Evolutionary conservation across 139 green algal genomes (phyloP).

Genomic region (Parachlorella kessleri): DNA sequence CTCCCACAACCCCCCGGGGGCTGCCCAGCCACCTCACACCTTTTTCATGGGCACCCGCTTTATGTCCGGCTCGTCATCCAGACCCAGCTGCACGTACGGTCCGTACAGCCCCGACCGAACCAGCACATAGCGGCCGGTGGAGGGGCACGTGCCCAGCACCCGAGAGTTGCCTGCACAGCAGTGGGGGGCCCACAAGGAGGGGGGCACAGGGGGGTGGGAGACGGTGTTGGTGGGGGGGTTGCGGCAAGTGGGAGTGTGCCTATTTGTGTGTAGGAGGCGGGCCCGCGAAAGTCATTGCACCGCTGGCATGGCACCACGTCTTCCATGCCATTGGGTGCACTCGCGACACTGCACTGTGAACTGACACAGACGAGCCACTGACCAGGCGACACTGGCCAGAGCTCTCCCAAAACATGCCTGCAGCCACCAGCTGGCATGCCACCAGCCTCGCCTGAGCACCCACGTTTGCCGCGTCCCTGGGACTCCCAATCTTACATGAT

Average conservation of each 20-base stretch:
- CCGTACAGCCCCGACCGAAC: constrained; percentile 72
- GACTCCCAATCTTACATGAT: no score
- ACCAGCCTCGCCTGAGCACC: no score
- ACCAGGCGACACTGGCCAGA: no score
- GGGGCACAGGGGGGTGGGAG: no score
- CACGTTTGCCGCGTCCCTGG: no score
- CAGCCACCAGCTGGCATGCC: no score
- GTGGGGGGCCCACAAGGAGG: background rate
- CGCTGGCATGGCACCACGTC: no score
- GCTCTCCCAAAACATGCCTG: no score
- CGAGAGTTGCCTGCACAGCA: background rate
- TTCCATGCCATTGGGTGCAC: no score
- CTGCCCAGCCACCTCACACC: background rate
- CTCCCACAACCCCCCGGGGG: background rate
- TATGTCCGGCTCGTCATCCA: constrained; percentile 19
- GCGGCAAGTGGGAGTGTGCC: background rate
- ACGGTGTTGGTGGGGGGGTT: background rate
- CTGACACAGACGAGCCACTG: no score
- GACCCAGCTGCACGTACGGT: constrained; percentile 65
- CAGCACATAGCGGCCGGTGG: constrained; percentile 41
- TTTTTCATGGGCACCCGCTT: constrained; percentile 14
- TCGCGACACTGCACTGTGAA: no score
- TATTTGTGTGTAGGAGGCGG: background rate
- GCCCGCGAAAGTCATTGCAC: no score
- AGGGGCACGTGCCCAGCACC: constrained; percentile 48